Evolutionary conservation across 1,284 basidiomycete species (phyloP).

Genomic region (Apiotrichum laibachii): DNA sequence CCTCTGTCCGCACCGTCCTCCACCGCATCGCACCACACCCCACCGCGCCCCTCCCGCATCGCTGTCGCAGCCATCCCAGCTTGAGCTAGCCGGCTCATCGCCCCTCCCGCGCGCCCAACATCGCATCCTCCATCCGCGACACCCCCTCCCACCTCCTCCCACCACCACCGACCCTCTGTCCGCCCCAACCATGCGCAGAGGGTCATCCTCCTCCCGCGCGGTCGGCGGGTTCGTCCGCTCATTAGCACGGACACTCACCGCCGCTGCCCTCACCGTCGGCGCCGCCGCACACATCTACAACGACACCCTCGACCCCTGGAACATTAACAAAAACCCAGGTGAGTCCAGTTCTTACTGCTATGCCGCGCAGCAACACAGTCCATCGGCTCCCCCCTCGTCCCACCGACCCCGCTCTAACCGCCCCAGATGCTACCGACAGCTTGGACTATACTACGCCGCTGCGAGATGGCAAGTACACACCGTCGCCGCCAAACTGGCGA

Average conservation of each 20-base stretch:
- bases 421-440: constrained; percentile 61
- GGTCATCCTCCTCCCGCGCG: constrained; percentile 3
- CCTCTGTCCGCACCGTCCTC: no score
- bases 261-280: constrained; percentile 10
- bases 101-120: no score
- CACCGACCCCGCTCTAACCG: background rate
- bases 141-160: background rate
- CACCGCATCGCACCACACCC: no score
- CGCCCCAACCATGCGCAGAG: constrained; percentile 5
- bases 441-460: constrained; percentile 63
- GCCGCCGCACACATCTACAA: constrained; percentile 56
- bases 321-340: constrained; percentile 75
- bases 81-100: no score
- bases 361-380: background rate
- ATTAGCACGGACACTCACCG: constrained; percentile 2
- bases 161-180: constrained; percentile 3
- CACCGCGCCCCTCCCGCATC: no score
- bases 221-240: background rate
- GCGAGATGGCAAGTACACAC: constrained; percentile 58
- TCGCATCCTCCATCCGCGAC: background rate
- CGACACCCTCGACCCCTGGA: constrained; percentile 71
- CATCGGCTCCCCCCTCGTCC: background rate
- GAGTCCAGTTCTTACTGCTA: constrained; percentile 11
- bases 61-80: no score
- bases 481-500: constrained; percentile 82